Base-by-base conservation (phyloP, 352 stramenopile species). In the Phytophthora colocasiae region DNA sequence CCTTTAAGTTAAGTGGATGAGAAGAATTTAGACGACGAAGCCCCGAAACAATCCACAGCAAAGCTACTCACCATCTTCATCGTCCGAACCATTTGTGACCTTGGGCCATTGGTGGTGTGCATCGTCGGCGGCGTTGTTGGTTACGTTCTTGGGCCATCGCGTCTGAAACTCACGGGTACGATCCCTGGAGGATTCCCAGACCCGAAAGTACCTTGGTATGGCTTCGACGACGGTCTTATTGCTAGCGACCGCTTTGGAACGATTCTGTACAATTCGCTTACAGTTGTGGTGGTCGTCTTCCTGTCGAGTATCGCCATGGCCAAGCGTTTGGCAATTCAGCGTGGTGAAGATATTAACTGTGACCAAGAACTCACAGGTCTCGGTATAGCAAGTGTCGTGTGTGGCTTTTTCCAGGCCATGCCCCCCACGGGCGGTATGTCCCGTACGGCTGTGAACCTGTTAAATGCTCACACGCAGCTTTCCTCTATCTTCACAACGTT, bases 231-330 rank as follows among this genome's bases (percentile, higher is more conserved):
- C 8, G 73, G 67, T 7, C 17, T 81, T 29, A 84, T 89, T 47
- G 63, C 70, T n/a, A 49, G 71, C 7, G 71, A 83, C 34, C 64
- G 58, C 44, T 81, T 92, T 29, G 60, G 61, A 12, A 58, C 76
- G 14, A 76, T 97, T 17, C 41, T 90, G 27, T 48, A 85, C 40
- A 66, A 90, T 22, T 79, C 88, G 6, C n/a, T 96, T 7, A 80
- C 73, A 17, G 95, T 96, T 34, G 74, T 74, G 1, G 70, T 97
- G 39, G 78, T 98, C 15, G 88, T 91, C 1, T 97, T 93, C 78
- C 86, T 97, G 73, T 91, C 95, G 46, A 93, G 80, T 60, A 93
- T 97, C 68, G 86, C 88, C 4, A 96, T 98, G 78, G 78, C 86
- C 58, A 97, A 97, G 55, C 78, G 82, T 48, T 65, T 97, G 2